These are phyloP conservation scores for Rehmannia glutinosa DNA, from an alignment of 257 asterid species.

Conservation along the genomic window DNA sequence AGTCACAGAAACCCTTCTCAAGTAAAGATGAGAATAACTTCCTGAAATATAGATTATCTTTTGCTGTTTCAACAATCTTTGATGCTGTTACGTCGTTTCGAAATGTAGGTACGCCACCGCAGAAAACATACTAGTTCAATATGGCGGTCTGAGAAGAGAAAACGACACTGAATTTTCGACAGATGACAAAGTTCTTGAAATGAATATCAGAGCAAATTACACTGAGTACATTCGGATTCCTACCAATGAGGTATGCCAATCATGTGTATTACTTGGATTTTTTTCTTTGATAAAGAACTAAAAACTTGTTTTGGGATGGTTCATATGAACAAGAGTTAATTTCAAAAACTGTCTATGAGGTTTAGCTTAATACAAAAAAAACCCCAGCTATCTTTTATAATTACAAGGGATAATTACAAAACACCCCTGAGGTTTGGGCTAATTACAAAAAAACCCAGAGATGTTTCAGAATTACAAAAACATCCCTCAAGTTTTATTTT, in stretches of 20 bases:
- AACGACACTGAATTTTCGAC: conserved; percentile 63
- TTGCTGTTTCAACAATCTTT: not conserved
- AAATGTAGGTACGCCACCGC: conserved; percentile 48
- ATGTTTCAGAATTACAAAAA: no score
- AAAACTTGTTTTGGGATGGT: not conserved
- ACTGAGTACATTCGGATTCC: conserved; percentile 53
- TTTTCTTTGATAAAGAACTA: not conserved
- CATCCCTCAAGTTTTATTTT: no score
- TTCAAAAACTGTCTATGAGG: not conserved
- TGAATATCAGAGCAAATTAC: conserved; percentile 36
- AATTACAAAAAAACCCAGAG: no score
- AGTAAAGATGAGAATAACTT: conserved; percentile 29
- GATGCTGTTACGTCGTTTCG: not conserved
- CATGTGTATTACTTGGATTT: not conserved
- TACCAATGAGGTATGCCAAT: conserved; percentile 38
- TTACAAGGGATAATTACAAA: no score
- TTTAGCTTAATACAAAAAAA: no score
- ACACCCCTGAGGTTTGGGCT: no score
- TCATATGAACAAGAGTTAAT: no score
- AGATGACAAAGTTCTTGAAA: conserved; percentile 67
- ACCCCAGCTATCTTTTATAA: no score
- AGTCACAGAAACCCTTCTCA: conserved; percentile 73
- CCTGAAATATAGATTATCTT: not conserved
- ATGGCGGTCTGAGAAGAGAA: conserved; percentile 71
- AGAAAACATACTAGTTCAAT: conserved; percentile 48